phyloP scores from a whole-genome alignment of 768 basidiomycete genomes.

The Leccinum broughii region DNA sequence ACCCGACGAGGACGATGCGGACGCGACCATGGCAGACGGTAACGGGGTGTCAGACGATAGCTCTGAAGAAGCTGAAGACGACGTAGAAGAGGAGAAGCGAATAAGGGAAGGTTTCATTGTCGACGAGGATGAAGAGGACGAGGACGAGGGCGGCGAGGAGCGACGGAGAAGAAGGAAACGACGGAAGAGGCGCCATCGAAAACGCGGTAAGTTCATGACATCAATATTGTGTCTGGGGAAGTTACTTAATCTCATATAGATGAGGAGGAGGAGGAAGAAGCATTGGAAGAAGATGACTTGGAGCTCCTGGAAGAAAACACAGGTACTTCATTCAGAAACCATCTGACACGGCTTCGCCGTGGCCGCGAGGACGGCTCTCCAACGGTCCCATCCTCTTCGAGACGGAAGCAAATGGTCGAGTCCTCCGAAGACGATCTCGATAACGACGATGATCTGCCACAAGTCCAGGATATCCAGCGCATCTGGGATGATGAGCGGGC shows the following conservation, averaged over 20 bases:
- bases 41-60: conserved; percentile 66
- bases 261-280: conserved; percentile 56
- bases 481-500: conserved; percentile 78
- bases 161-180: conserved; percentile 61
- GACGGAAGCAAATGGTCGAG: conserved; percentile 54
- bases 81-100: conserved; percentile 80
- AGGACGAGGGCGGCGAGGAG: conserved; percentile 62
- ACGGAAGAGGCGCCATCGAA: conserved; percentile 64
- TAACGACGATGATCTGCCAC: conserved; percentile 49
- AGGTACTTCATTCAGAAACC: conserved; percentile 73
- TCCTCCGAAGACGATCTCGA: conserved; percentile 79
- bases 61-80: conserved; percentile 88
- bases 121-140: conserved; percentile 89
- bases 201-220: conserved; percentile 41
- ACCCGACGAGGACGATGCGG: conserved; percentile 56
- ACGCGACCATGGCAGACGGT: conserved; percentile 50
- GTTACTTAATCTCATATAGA: conserved; percentile 20
- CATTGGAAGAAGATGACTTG: conserved; percentile 82
- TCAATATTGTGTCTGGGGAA: conserved; percentile 7
- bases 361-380: conserved; percentile 72
- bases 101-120: conserved; percentile 92
- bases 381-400: conserved; percentile 60
- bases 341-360: conserved; percentile 74
- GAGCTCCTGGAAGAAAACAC: conserved; percentile 83
- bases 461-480: conserved; percentile 60